These are phyloP conservation scores for Uronychia setigera DNA, from an alignment of 73 alveolate species.

Conservation along the genomic window DNA sequence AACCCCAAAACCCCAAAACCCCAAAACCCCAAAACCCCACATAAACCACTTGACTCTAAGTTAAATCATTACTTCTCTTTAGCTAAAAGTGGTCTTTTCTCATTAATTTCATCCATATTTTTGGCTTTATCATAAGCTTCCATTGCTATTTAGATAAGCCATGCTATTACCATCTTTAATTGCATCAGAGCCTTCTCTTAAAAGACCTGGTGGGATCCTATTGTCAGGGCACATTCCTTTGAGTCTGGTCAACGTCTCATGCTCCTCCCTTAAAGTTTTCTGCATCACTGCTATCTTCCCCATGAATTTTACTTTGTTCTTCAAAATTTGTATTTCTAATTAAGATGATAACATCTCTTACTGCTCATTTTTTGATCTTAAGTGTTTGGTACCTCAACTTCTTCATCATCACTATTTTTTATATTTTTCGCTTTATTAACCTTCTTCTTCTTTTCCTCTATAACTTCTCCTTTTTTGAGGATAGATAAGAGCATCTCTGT, in stretches of 20 bases:
- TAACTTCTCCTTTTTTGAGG: slow-evolving; percentile 1
- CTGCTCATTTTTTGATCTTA: not conserved
- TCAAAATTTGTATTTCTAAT: slow-evolving; percentile 14
- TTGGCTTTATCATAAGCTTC: slow-evolving; percentile 58
- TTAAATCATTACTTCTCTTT: too few species aligned
- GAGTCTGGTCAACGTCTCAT: slow-evolving; percentile 83
- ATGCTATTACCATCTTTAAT: slow-evolving; percentile 54
- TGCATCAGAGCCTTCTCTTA: slow-evolving; percentile 81
- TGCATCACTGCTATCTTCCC: slow-evolving; percentile 68
- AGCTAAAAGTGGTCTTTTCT: slow-evolving; percentile 70
- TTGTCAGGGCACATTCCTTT: slow-evolving; percentile 98
- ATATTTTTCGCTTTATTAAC: too few species aligned
- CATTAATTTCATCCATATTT: slow-evolving; percentile 49
- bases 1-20: too few species aligned
- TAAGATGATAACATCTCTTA: not conserved
- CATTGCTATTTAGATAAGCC: slow-evolving; percentile 8
- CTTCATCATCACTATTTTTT: not conserved
- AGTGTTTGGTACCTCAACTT: not conserved
- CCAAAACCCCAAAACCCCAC: too few species aligned
- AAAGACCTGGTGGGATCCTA: slow-evolving; percentile 89
- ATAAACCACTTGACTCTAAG: too few species aligned
- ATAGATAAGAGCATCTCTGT: slow-evolving; percentile 71
- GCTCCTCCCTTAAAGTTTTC: slow-evolving; percentile 49
- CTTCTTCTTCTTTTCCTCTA: slow-evolving; percentile 11
- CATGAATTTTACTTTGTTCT: slow-evolving; percentile 58